Base-by-base conservation (phyloP, 805 yeast genomes). In the Kurtzmaniella cleridarum region DNA sequence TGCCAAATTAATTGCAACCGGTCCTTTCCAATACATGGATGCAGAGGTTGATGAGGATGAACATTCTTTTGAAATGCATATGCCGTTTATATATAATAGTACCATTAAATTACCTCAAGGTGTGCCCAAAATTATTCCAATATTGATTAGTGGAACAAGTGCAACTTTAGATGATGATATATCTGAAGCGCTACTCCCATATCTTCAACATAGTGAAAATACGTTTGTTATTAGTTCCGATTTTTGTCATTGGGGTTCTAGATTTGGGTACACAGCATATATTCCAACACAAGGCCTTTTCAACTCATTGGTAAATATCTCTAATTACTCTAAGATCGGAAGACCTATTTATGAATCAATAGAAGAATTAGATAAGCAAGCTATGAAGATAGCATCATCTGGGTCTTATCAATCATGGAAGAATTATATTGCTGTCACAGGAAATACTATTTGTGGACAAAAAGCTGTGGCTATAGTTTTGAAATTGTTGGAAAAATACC, bases 21-120 rank as follows among this genome's bases (percentile, higher is more conserved):
- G 68, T 3, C 59, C 60, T 5, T 80, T 85, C 45, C 64, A 66
- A 41, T 59, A 55, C 39, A 84, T 89, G 95, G 57, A 69, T 20
- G 45, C 57, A 2, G 73, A 66, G 0, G 70, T 71, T 11, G 98
- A 93, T 57, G 78, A 80, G 42, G 84, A 82, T 13, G 98, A 93
- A 57, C 98, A 93, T 57, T 82, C 93, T 37, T 77, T 93, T 51
- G 98, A 93, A 53, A 86, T 93, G 96, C 98, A 93, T 59, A 73
- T 83, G 54, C 96, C 98, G 0, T 81, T 76, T 43, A 62, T 86
- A 7, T 71, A 75, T 49, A 71, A 76, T 42, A 62, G 72, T 39
- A 68, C 81, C 8, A 49, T 63, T 16, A 49, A 53, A 2, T 46
- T 53, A 3, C 50, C 55, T 7, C 49, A 60, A 41, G 45, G 68